phyloP scores from a whole-genome alignment of 352 stramenopile genomes.

The Pythium plurisporium region DNA sequence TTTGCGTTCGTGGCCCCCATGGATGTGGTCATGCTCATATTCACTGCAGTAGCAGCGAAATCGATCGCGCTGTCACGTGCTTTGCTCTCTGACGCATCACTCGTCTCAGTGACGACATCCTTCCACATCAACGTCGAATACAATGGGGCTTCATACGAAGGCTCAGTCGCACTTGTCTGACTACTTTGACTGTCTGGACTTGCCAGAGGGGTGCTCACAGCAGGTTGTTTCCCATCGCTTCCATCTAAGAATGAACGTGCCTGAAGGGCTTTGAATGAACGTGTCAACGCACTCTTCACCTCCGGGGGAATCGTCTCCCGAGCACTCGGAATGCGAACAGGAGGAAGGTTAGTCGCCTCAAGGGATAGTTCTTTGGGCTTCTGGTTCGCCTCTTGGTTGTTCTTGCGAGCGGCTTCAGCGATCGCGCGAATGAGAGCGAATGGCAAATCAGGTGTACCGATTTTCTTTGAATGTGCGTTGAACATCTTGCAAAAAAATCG shows the following conservation, averaged over 20 bases:
- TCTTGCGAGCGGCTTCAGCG: conserved; percentile 62
- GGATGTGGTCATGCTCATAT: conserved; percentile 75
- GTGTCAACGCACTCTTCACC: conserved; percentile 61
- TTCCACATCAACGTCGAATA: conserved; percentile 67
- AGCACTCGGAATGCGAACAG: conserved; percentile 63
- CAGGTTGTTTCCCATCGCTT: conserved; percentile 28
- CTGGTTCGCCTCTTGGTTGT: conserved; percentile 75
- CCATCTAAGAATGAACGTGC: conserved; percentile 47
- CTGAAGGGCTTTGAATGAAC: conserved; percentile 76
- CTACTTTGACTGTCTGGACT: conserved; percentile 54
- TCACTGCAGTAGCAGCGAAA: conserved; percentile 66
- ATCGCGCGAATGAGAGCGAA: conserved; percentile 68
- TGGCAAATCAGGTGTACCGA: conserved; percentile 70
- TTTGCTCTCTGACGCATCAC: conserved; percentile 45
- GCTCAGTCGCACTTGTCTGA: conserved; percentile 33
- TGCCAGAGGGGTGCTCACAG: conserved; percentile 53
- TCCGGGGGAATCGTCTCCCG: conserved; percentile 68
- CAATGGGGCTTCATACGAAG: conserved; percentile 41
- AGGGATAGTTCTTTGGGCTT: conserved; percentile 73
- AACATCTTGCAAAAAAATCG: conserved; percentile 86
- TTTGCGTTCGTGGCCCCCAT: conserved; percentile 71
- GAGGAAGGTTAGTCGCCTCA: conserved; percentile 63
- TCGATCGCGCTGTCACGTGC: conserved; percentile 67
- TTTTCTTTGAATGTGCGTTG: conserved; percentile 79
- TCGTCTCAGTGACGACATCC: conserved; percentile 62